Evolutionary conservation across 768 basidiomycete species (phyloP).

Genomic region (Crepidotus variabilis): DNA sequence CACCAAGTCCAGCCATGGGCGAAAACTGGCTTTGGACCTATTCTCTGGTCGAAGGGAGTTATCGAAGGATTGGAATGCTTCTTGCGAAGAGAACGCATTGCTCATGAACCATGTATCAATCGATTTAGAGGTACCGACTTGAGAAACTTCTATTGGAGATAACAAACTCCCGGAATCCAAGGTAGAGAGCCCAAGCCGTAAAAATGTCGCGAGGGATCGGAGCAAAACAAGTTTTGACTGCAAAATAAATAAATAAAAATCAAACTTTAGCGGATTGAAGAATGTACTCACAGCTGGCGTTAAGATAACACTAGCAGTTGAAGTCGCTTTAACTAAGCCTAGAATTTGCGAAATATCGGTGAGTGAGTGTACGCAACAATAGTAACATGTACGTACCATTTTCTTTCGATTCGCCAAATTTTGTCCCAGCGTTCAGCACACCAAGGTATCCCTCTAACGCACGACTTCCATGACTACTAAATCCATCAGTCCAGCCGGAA

Average conservation of each 20-base stretch:
- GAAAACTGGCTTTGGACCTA: slow-evolving; percentile 1
- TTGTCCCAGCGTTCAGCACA: slow-evolving; percentile 67
- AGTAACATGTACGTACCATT: slow-evolving; percentile 23
- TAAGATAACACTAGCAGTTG: slow-evolving; percentile 61
- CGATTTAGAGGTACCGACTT: slow-evolving; percentile 8
- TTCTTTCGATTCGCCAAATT: slow-evolving; percentile 51
- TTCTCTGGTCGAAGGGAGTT: slow-evolving; percentile 31
- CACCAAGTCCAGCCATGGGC: slow-evolving; percentile 32
- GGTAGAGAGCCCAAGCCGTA: slow-evolving; percentile 41
- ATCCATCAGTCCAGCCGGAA: slow-evolving; percentile 60
- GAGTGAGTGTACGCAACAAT: background rate
- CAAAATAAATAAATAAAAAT: slow-evolving; percentile 6
- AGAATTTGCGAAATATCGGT: background rate
- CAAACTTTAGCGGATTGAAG: background rate
- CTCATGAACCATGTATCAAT: slow-evolving; percentile 63
- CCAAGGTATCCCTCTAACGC: slow-evolving; percentile 79
- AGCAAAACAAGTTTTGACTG: slow-evolving; percentile 81
- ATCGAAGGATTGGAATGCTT: slow-evolving; percentile 55
- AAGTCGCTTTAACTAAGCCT: slow-evolving; percentile 47
- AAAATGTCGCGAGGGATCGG: slow-evolving; percentile 66
- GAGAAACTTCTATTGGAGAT: background rate
- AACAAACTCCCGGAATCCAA: slow-evolving; percentile 9
- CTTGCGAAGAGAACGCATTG: slow-evolving; percentile 49
- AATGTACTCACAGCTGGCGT: slow-evolving; percentile 53
- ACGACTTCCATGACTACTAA: slow-evolving; percentile 51